A percentile compares a stretch with the other conserved stretches of the same genome.
phyloP scores from a whole-genome alignment of 805 yeast genomes.

The Pichia thaimueangensis region DNA sequence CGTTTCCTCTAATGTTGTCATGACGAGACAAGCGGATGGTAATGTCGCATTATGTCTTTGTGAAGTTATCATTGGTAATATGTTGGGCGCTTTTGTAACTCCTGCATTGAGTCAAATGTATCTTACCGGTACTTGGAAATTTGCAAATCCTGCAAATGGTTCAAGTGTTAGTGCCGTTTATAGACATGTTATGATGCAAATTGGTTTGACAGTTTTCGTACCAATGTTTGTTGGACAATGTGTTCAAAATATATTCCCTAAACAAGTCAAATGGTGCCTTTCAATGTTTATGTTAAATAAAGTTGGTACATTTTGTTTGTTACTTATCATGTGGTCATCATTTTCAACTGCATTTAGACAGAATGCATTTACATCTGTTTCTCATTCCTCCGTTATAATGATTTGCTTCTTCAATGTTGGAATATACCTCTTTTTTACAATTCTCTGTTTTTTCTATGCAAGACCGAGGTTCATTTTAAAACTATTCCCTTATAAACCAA shows the following conservation, averaged over 20 bases:
- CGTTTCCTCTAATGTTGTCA: conserved; percentile 84
- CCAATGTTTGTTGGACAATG: conserved; percentile 89
- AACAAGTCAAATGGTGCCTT: conserved; percentile 54
- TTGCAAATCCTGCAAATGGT: conserved; percentile 73
- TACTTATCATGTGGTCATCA: conserved; percentile 53
- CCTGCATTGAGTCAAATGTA: conserved; percentile 80
- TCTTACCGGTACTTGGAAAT: conserved; percentile 51
- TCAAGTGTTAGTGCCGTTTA: conserved; percentile 52
- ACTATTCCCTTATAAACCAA: conserved; percentile 43
- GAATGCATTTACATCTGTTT: conserved; percentile 53
- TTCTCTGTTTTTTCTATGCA: conserved; percentile 50
- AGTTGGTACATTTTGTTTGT: conserved; percentile 73
- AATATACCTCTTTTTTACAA: conserved; percentile 69
- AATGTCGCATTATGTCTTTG: conserved; percentile 68
- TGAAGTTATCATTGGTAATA: conserved; percentile 80
- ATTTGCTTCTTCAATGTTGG: conserved; percentile 80
- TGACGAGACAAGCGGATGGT: conserved; percentile 84
- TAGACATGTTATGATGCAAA: conserved; percentile 75
- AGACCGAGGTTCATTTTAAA: conserved; percentile 47
- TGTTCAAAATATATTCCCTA: conserved; percentile 62
- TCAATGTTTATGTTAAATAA: conserved; percentile 56
- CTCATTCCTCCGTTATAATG: conserved; percentile 59
- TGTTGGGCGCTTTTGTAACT: conserved; percentile 80
- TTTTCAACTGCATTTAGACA: conserved; percentile 86
- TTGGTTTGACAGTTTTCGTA: conserved; percentile 72